phyloP scores from a whole-genome alignment of 345 rosid genomes.

The Sisymbrium irio region DNA sequence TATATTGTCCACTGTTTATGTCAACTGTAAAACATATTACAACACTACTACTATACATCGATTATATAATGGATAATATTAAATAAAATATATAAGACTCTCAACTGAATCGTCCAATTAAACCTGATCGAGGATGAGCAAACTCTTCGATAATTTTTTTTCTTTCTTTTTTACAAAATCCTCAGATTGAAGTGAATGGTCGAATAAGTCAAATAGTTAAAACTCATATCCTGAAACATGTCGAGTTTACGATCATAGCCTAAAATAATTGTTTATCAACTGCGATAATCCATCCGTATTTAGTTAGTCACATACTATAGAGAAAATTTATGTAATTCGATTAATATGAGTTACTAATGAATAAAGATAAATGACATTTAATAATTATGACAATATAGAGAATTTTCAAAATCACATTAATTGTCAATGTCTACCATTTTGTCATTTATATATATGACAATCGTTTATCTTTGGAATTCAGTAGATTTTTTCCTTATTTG shows the following conservation, averaged over 20 bases:
- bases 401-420: not conserved
- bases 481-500: not conserved
- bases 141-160: too few species aligned
- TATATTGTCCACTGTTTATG: not conserved
- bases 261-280: too few species aligned
- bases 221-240: too few species aligned
- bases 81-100: not conserved
- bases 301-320: too few species aligned
- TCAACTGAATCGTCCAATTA: not conserved
- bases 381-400: not conserved
- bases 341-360: not conserved
- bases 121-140: too few species aligned
- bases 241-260: too few species aligned
- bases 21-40: not conserved
- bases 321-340: not conserved
- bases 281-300: too few species aligned
- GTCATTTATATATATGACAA: not conserved
- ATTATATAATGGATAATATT: not conserved
- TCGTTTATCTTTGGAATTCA: not conserved
- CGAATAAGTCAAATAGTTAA: too few species aligned
- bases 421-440: not conserved
- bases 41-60: not conserved
- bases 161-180: too few species aligned
- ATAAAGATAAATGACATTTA: not conserved
- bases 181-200: too few species aligned